Evolutionary conservation across 2,329 filamentous ascomycete genomes (phyloP), one percentile per base, ranked within the genome.

Genomic region (Paraphaeosphaeria sporulosa): DNA sequence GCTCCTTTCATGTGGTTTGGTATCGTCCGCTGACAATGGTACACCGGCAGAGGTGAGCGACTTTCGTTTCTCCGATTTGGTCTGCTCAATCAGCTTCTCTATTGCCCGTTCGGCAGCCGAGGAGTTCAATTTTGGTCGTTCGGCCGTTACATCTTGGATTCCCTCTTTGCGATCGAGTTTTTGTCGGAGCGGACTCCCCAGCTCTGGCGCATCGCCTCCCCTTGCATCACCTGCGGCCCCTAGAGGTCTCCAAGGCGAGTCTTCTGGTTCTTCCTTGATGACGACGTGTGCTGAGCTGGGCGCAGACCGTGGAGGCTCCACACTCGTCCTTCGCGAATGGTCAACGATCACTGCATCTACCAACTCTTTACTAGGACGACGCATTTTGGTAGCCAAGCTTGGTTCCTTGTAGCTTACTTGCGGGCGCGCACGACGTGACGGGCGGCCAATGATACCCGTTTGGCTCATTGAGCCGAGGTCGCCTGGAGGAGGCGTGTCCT

Each of bases 361-460:
- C 55, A 83, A 70, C 53, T 81, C 76, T 62, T 82, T 81, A 52
- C 75, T 76, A 1, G 82, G 81, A 27, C 82, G 76, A 21, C 82
- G 75, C 81, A 84, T 84, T 65, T 84, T 84, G 17, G 76, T 79
- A 48, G 75, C 74, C 17, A 84, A 70, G 51, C 76, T 82, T 1
- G 82, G 82, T 62, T 84, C 82, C 13, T 82, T 81, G 61, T 84
- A 84, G 69, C 79, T 83, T 51, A 83, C 81, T 36, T 79, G 76
- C 19, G 79, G 71, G 25, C 82, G 75, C 15, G 80, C 80, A 60
- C 82, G 76, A 57, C 82, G 76, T 2, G 78, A 80, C 12, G 81
- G 79, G 36, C 82, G 71, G 23, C 69, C 74, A 19, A 69, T 71
- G 40, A 73, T 71, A 23, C 70, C 72, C 17, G 59, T 70, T 46